Evolutionary conservation across 257 asterid genomes (phyloP), one percentile per base, ranked within the genome.

Genomic region (Nyctanthes arbortristis): DNA sequence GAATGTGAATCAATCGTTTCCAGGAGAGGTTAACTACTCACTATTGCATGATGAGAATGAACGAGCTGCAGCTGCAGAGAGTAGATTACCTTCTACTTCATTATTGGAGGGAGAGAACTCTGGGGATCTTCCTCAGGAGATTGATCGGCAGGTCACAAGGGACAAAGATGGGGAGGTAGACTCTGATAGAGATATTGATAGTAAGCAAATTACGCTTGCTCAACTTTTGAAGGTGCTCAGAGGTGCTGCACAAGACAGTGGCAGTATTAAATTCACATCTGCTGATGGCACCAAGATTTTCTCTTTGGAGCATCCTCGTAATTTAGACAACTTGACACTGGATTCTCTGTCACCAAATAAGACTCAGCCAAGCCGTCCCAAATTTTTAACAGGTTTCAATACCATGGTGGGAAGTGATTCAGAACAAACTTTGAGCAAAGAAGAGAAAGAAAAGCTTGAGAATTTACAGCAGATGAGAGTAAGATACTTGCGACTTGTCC

Each of bases 401-500:
- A 34, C 35, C 5, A 58, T 47, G 1, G 34, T 37, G 29, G 18
- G 18, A 63, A 69, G 65, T 66, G 81, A 71, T 64, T 40, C 75
- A 32, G 73, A 67, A 34, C 80, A 75, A 63, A 25, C 65, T 34
- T 40, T 71, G 49, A 79, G 76, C 68, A 80, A 49, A 70, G 77
- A 43, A 65, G 86, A 86, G 74, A 81, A 64, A 73, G 55, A 71
- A 73, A 58, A 63, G 73, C 82, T 78, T 43, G 86, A 78, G 73
- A 81, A 72, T 60, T 70, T 85, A 73, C 82, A 80, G 35, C 79
- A 69, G 47, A 63, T 84, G 2, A 77, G 76, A 73, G 78, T 69
- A 12, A 87, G 77, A 27, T 89, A 79, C 69, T 68, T 89, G 77
- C 69, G 69, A 73, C 86, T 91, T 71, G 69, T 85, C 47, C 77